Conservation (phyloP, 2,329 filamentous ascomycete genomes). For the Claviceps digitariae region DNA sequence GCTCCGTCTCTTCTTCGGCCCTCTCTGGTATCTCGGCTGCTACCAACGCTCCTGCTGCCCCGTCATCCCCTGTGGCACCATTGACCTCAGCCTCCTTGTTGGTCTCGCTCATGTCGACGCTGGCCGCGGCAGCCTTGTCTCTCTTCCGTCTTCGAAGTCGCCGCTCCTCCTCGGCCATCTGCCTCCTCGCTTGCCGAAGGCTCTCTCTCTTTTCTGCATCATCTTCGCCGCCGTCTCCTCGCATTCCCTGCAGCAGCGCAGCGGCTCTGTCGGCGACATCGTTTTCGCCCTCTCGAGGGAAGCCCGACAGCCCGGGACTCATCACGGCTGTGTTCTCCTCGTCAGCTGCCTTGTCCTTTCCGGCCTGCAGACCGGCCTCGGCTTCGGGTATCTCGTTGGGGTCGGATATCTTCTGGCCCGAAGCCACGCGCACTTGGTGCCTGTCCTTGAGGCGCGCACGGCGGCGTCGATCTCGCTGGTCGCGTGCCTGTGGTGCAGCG, state of each 20-base stretch:
- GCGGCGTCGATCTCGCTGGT: constrained; percentile 77
- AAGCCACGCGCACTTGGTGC: constrained; percentile 80
- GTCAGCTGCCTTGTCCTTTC: constrained; percentile 22
- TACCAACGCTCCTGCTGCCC: not conserved
- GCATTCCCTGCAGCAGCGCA: constrained; percentile 69
- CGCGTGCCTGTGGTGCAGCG: constrained; percentile 77
- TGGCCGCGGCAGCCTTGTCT: constrained; percentile 36
- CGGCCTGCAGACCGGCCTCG: constrained; percentile 25
- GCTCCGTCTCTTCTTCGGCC: constrained; percentile 6
- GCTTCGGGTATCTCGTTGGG: constrained; percentile 46
- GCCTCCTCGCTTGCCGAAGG: constrained; percentile 46
- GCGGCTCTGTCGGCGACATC: constrained; percentile 80
- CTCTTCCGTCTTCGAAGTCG: constrained; percentile 52
- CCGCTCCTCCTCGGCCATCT: constrained; percentile 70
- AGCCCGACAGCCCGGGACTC: constrained; percentile 32
- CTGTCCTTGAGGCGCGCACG: constrained; percentile 80
- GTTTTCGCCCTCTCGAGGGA: constrained; percentile 38
- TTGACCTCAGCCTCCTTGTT: constrained; percentile 12
- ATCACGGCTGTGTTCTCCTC: constrained; percentile 34
- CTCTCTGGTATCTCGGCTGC: constrained; percentile 4
- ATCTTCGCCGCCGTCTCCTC: constrained; percentile 48
- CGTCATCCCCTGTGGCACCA: constrained; percentile 7
- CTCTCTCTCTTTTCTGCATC: constrained; percentile 41
- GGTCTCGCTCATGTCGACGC: constrained; percentile 13
- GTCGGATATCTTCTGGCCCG: constrained; percentile 75